Evolutionary conservation across 768 basidiomycete species (phyloP), one percentile per base, ranked within the genome.

Genomic region (Auriscalpium vulgare): DNA sequence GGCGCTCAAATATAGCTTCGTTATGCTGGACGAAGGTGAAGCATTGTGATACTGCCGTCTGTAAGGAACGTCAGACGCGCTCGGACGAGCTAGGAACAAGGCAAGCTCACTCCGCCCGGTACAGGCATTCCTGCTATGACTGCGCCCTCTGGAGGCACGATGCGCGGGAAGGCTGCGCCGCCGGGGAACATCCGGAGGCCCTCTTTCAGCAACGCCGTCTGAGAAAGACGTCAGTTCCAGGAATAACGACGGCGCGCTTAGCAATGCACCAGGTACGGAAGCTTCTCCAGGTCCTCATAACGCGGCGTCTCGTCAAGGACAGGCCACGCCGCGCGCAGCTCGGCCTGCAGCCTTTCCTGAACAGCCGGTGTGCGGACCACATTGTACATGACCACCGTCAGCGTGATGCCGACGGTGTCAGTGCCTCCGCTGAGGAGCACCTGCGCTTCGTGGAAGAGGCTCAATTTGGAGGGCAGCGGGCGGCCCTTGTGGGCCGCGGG

Each of bases 171-270:
- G 10, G 46, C 53, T 2, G 40, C 43, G 13, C 10, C 36, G 17
- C 35, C n/a, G 5, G 54, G 54, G 23, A 47, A 17, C 34, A 54
- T 35, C 16, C 53, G 53, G 2, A 54, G 43, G 8, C 43, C 46
- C 53, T 54, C 53, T 54, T 54, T 54, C 19, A 54, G 29, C 8
- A 54, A 23, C 10, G 53, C 53, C 19, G 53, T 54, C 53, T 54
- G 17, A 11, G 8, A 3, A 13, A 7, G 13, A 29, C 4, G 29
- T 29, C 7, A 29, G 7, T 29, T 29, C 7, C 29, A 29, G 2
- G 29, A n/a, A 43, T 43, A 13, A 29, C 5, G 17, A 19, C 13
- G 29, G 37, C 37, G 10, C 11, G 7, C 16, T 16, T 43, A 11
- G 16, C 9, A 11, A 54, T 21, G 17, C 19, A 54, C 53, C 36